These are phyloP conservation scores for Suillus alpinus DNA, from an alignment of 768 basidiomycete genomes.

Conservation along the genomic window DNA sequence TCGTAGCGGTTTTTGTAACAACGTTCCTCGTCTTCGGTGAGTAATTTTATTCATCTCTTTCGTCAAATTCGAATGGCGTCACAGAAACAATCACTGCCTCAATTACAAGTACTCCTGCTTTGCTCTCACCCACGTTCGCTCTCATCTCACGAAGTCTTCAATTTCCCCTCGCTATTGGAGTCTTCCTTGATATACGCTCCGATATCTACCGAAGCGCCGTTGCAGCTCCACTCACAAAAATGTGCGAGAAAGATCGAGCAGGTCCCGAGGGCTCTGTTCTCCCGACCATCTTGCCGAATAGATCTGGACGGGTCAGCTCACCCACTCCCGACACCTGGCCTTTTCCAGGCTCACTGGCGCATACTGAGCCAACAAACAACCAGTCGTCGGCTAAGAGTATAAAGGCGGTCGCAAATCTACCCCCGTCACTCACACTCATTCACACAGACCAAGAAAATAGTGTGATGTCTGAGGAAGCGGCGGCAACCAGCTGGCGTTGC, in stretches of 20 bases:
- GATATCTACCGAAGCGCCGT: not conserved
- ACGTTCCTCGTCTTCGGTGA: constrained; percentile 27
- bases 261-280: not conserved
- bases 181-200: constrained; percentile 9
- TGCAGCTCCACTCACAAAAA: not conserved
- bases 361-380: constrained; percentile 5
- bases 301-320: constrained; percentile 23
- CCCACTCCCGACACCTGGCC: constrained; percentile 31
- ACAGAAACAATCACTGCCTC: constrained; percentile 25
- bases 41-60: constrained; percentile 3
- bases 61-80: not conserved
- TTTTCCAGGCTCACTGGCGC: constrained; percentile 28
- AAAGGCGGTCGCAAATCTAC: constrained; percentile 1
- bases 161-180: constrained; percentile 14
- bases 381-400: not conserved
- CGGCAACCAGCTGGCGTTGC: not conserved
- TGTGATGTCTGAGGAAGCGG: not conserved
- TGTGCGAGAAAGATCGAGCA: constrained; percentile 14
- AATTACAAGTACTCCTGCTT: constrained; percentile 21
- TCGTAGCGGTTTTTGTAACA: constrained; percentile 16
- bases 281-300: constrained; percentile 4
- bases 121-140: constrained; percentile 25
- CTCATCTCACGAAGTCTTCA: constrained; percentile 20
- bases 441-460: not conserved
- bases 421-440: constrained; percentile 5